phyloP scores from a whole-genome alignment of 2,329 filamentous ascomycete genomes.

The Fusarium verrucosum region DNA sequence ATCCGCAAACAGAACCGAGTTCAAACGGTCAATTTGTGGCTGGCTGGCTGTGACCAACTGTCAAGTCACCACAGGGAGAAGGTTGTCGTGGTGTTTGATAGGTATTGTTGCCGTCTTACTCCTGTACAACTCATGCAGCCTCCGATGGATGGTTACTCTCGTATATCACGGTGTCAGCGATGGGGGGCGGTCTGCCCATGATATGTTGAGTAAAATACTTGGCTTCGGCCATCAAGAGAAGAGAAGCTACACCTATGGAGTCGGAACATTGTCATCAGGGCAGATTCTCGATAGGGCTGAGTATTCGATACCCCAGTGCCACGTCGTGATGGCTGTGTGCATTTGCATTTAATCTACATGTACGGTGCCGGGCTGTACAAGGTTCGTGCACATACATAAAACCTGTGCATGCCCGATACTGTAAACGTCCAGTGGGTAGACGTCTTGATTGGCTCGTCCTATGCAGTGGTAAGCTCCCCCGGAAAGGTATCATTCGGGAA shows the following conservation, averaged over 20 bases:
- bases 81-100: neutral
- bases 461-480: conserved; percentile 3
- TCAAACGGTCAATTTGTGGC: conserved; percentile 20
- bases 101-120: conserved; percentile 20
- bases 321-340: conserved; percentile 39
- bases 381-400: conserved; percentile 21
- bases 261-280: conserved; percentile 14
- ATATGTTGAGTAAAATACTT: conserved; percentile 5
- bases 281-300: conserved; percentile 41
- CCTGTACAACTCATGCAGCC: conserved; percentile 1
- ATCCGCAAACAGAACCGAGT: neutral
- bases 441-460: conserved; percentile 20
- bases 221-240: conserved; percentile 8
- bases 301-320: conserved; percentile 34
- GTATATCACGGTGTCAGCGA: conserved; percentile 2
- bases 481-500: conserved; percentile 38
- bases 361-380: conserved; percentile 13
- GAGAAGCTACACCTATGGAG: conserved; percentile 3
- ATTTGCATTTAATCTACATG: neutral
- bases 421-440: conserved; percentile 30
- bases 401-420: conserved; percentile 30
- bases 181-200: neutral
- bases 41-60: conserved; percentile 23
- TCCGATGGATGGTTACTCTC: neutral
- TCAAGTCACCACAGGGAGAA: neutral